A percentile compares a stretch with the other conserved stretches of the same genome.
Evolutionary conservation across 345 rosid species (phyloP).

Genomic region (Eutrema yunnanense): DNA sequence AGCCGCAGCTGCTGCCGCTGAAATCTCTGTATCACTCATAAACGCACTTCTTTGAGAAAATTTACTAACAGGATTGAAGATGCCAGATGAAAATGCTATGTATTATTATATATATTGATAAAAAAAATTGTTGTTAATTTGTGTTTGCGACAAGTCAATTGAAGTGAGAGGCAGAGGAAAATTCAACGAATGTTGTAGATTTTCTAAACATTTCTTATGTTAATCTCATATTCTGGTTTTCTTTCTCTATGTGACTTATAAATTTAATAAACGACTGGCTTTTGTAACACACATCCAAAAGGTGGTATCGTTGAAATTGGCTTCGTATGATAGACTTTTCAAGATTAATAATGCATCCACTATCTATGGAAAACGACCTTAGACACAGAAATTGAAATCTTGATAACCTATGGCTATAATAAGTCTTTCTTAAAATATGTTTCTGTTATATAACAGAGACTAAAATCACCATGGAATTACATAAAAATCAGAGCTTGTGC

Average conservation of each 20-base stretch:
- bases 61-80: not conserved
- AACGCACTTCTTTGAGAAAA: not conserved
- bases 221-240: not conserved
- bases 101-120: not conserved
- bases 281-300: not conserved
- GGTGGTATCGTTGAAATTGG: constrained; percentile 16
- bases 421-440: not conserved
- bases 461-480: not conserved
- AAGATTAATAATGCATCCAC: constrained; percentile 12
- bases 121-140: not conserved
- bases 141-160: not conserved
- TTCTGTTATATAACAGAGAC: not conserved
- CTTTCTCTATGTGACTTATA: not conserved
- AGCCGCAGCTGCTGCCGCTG: constrained; percentile 9
- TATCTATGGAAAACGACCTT: not conserved
- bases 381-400: not conserved
- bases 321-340: constrained; percentile 16
- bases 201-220: not conserved
- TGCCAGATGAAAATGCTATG: not conserved
- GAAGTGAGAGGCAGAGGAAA: not conserved
- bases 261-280: not conserved
- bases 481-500: constrained; percentile 18
- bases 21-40: constrained; percentile 14
- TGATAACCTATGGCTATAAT: not conserved
- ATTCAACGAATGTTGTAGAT: not conserved